Evolutionary conservation across 352 stramenopile genomes (phyloP).

Genomic region (Pythium utonaiense): DNA sequence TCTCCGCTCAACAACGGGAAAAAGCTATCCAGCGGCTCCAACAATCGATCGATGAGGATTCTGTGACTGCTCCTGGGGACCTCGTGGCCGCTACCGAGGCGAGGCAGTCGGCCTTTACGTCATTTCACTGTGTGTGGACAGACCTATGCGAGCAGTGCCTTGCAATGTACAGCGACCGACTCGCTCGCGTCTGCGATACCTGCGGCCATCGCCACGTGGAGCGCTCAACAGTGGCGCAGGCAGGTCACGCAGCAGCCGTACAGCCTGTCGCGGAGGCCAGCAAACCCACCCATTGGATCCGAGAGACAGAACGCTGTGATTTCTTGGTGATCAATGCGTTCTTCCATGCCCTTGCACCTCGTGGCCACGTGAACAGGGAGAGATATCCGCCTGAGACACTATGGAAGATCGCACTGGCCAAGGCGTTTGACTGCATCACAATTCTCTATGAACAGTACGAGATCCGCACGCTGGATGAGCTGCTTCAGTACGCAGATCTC

Average conservation of each 20-base stretch:
- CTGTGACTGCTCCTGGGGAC: neutral
- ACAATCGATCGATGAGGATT: constrained; percentile 22
- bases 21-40: constrained; percentile 24
- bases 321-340: constrained; percentile 38
- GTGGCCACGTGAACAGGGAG: constrained; percentile 30
- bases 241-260: constrained; percentile 8
- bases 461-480: constrained; percentile 34
- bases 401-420: constrained; percentile 39
- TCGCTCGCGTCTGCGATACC: constrained; percentile 16
- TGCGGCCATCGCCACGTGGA: constrained; percentile 36
- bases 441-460: constrained; percentile 26
- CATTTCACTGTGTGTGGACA: constrained; percentile 45
- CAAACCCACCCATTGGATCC: constrained; percentile 14
- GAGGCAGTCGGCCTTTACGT: constrained; percentile 24
- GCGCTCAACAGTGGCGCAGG: constrained; percentile 25
- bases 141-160: constrained; percentile 51
- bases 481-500: constrained; percentile 16
- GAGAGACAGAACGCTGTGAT: constrained; percentile 31
- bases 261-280: neutral
- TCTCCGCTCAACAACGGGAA: constrained; percentile 27
- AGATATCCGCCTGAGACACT: constrained; percentile 21
- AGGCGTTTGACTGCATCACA: constrained; percentile 26
- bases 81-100: neutral
- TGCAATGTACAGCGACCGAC: constrained; percentile 10
- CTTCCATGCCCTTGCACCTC: constrained; percentile 46